phyloP scores from a whole-genome alignment of 78 protist species.

The Dictyostelium intermedium region DNA sequence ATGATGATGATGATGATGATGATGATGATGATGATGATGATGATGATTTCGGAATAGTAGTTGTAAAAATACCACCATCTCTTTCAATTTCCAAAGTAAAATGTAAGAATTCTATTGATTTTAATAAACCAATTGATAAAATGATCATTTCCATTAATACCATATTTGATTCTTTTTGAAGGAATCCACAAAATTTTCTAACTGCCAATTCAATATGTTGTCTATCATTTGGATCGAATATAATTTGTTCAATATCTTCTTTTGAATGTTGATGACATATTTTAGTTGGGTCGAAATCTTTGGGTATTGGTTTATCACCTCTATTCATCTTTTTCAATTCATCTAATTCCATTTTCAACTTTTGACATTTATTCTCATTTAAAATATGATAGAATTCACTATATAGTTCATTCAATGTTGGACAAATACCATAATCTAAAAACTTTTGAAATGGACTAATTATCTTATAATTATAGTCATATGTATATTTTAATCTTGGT shows the following conservation, averaged over 20 bases:
- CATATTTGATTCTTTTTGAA: conserved; percentile 49
- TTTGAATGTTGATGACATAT: conserved; percentile 22
- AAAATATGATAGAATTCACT: conserved; percentile 63
- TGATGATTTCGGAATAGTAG: not conserved
- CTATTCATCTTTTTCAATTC: not conserved
- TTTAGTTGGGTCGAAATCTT: not conserved
- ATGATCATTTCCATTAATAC: conserved; percentile 47
- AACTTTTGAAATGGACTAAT: conserved; percentile 70
- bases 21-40: not conserved
- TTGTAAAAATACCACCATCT: conserved; percentile 39
- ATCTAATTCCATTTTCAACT: not conserved
- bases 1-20: not conserved
- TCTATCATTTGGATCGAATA: not conserved
- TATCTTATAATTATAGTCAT: conserved; percentile 22
- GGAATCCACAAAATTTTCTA: conserved; percentile 62
- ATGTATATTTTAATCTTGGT: not conserved
- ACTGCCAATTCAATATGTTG: conserved; percentile 9
- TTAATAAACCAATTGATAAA: conserved; percentile 19
- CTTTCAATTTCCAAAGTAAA: conserved; percentile 44
- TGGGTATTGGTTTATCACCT: not conserved
- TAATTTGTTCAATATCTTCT: conserved; percentile 1
- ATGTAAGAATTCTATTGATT: conserved; percentile 39
- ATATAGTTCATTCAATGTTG: conserved; percentile 29
- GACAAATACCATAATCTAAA: not conserved
- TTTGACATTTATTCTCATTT: not conserved